Evolutionary conservation across 495 filamentous ascomycete species (phyloP).

Genomic region (Immersiella caudata): DNA sequence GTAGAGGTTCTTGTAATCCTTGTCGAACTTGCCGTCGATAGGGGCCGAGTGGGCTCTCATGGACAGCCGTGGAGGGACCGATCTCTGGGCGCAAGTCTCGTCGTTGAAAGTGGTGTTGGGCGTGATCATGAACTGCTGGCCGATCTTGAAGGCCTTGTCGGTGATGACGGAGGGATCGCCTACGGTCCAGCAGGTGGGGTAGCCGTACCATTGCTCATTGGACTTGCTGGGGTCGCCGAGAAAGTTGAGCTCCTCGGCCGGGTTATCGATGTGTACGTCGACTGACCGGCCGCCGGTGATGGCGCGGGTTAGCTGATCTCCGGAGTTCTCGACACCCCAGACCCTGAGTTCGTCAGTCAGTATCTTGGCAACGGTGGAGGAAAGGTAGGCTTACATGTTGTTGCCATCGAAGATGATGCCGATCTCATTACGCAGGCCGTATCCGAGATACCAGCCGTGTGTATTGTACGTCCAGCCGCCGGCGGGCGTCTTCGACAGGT

Average conservation of each 20-base stretch:
- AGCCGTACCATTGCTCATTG: constrained; percentile 58
- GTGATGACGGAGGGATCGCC: constrained; percentile 57
- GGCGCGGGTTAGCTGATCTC: constrained; percentile 59
- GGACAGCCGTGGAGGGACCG: constrained; percentile 51
- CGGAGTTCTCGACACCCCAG: constrained; percentile 65
- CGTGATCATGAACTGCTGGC: constrained; percentile 53
- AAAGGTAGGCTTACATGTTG: constrained; percentile 10
- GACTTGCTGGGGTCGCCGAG: constrained; percentile 58
- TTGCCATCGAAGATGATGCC: constrained; percentile 59
- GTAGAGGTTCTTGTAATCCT: constrained; percentile 51
- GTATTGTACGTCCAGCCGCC: constrained; percentile 54
- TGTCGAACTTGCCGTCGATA: constrained; percentile 52
- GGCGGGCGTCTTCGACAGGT: constrained; percentile 47
- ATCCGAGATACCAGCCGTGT: constrained; percentile 61
- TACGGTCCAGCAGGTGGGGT: constrained; percentile 66
- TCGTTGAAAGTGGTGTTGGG: constrained; percentile 53
- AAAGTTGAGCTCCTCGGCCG: constrained; percentile 72
- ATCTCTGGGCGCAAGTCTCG: constrained; percentile 46
- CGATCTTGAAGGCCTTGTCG: constrained; percentile 49
- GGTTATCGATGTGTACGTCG: constrained; percentile 68
- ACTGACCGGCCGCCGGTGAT: constrained; percentile 46
- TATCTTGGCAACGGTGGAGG: background rate
- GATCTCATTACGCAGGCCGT: constrained; percentile 69
- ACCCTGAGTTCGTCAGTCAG: constrained; percentile 13
- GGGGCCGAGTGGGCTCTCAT: constrained; percentile 62